These are phyloP conservation scores for Solanum hybrid DNA, from an alignment of 305 asterid species.

Conservation along the genomic window DNA sequence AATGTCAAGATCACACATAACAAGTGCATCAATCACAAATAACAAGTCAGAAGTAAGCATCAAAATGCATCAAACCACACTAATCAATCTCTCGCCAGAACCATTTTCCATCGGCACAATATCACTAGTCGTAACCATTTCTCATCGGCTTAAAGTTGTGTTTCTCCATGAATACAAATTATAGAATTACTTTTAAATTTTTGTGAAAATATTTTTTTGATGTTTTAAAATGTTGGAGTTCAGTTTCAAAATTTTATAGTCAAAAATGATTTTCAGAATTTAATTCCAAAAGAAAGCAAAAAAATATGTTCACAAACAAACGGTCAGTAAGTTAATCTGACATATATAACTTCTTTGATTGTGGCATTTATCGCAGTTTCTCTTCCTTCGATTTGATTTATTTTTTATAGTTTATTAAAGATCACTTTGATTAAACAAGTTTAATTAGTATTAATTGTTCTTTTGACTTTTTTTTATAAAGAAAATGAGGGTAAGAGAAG, in stretches of 20 bases:
- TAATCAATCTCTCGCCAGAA: rapidly evolving
- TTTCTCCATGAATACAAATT: neutral
- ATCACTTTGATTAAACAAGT: neutral
- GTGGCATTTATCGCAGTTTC: neutral
- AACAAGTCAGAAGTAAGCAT: too few relatives aligned
- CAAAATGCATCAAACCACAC: neutral
- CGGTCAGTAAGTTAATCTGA: neutral
- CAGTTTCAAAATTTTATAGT: neutral
- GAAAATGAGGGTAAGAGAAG: neutral
- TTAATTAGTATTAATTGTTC: neutral
- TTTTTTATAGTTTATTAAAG: too few relatives aligned
- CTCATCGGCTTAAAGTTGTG: neutral
- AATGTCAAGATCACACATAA: too few relatives aligned
- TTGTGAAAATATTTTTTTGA: neutral
- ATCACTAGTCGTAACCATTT: rapidly evolving
- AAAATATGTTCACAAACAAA: neutral
- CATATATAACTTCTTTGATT: too few relatives aligned
- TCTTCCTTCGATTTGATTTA: neutral
- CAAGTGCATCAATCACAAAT: too few relatives aligned
- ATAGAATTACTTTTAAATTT: neutral
- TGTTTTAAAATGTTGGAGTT: neutral
- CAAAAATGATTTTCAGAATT: neutral
- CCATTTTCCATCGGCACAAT: neutral
- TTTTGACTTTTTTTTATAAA: neutral
- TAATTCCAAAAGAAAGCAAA: neutral